A percentile compares a stretch with the other conserved stretches of the same genome.
Evolutionary conservation across 768 basidiomycete genomes (phyloP).

Genomic region (Amanita molliuscula): DNA sequence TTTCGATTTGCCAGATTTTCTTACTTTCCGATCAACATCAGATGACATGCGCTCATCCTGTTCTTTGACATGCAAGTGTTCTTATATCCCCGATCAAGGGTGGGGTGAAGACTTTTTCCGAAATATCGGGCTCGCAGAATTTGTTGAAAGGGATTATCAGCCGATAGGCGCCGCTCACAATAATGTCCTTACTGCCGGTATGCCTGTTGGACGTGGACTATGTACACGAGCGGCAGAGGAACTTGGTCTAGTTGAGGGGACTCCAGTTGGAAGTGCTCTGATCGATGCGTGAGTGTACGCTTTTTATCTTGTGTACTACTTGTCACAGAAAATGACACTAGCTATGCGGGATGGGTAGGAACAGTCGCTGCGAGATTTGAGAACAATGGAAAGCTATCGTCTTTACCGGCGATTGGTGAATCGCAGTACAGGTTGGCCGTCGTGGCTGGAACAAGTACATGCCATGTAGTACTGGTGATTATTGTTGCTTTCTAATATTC

Average conservation of each 20-base stretch:
- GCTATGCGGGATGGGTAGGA: slow-evolving; percentile 95
- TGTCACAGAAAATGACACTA: slow-evolving; percentile 14
- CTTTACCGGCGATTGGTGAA: slow-evolving; percentile 57
- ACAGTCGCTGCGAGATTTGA: slow-evolving; percentile 77
- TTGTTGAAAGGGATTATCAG: slow-evolving; percentile 57
- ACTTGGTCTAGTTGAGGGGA: slow-evolving; percentile 77
- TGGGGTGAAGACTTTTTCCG: slow-evolving; percentile 88
- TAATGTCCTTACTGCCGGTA: slow-evolving; percentile 67
- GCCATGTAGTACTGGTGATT: slow-evolving; percentile 80
- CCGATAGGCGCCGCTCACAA: slow-evolving; percentile 65
- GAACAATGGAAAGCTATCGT: slow-evolving; percentile 40
- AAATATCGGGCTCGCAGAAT: slow-evolving; percentile 68
- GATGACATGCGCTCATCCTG: slow-evolving; percentile 75
- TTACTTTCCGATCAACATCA: slow-evolving; percentile 86
- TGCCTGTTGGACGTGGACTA: slow-evolving; percentile 80
- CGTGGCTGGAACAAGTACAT: slow-evolving; percentile 94
- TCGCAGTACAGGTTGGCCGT: slow-evolving; percentile 79
- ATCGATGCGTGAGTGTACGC: slow-evolving; percentile 74
- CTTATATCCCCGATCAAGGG: slow-evolving; percentile 75
- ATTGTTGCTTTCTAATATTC: not conserved
- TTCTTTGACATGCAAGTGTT: slow-evolving; percentile 94
- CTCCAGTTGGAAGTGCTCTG: slow-evolving; percentile 86
- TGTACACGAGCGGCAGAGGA: slow-evolving; percentile 72
- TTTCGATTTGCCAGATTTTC: slow-evolving; percentile 90
- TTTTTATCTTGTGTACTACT: not conserved